Base-by-base conservation (phyloP, 2,329 filamentous ascomycete genomes). In the Epichloe sp. region DNA sequence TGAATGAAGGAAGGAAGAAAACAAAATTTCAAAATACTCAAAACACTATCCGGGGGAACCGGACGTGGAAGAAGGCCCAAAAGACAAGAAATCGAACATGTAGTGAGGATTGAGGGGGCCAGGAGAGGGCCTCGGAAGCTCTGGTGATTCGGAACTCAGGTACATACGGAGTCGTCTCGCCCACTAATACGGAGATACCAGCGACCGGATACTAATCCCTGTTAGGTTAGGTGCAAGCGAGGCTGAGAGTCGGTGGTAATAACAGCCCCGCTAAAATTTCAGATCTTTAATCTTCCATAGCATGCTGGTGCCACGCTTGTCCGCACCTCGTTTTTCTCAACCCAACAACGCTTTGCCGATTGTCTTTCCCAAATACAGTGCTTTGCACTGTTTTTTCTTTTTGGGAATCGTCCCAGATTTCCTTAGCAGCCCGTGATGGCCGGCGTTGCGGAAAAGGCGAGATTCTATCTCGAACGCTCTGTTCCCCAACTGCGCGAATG, bases 401-500 rank as follows among this genome's bases (percentile, higher is more conserved):
- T 37, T 6, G 14, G 12, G 14, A 3, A n/a, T 14, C 14, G 36
- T 7, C 36, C 15, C 15, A n/a, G 36, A 14, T n/a, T 6, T 38
- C n/a, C 11, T 21, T 10, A 31, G 31, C 8, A 11, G 35, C 11
- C 5, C n/a, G 21, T 48, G 53, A 95, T 95, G 88, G 80, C 89
- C 1, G 85, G 82, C 42, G 84, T 93, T 53, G 85, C 86, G 56
- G 93, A 97, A 63, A 97, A 96, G 70, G 93, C 91, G 51, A 87
- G 91, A 53, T 97, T 91, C 70, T 96, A 87, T 68, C 79, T 97
- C 57, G 93, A 98, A 72, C 85, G 91, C 59, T 85, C 86, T 2
- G 87, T 96, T 43, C 88, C 90, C 15, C 90, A 97, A 67, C 78
- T 98, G 52, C 88, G 89, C 56, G 89, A 95, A 62, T 94, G 88